Evolutionary conservation across 1,139 yeast genomes (phyloP).

Genomic region (Diutina ranongensis): DNA sequence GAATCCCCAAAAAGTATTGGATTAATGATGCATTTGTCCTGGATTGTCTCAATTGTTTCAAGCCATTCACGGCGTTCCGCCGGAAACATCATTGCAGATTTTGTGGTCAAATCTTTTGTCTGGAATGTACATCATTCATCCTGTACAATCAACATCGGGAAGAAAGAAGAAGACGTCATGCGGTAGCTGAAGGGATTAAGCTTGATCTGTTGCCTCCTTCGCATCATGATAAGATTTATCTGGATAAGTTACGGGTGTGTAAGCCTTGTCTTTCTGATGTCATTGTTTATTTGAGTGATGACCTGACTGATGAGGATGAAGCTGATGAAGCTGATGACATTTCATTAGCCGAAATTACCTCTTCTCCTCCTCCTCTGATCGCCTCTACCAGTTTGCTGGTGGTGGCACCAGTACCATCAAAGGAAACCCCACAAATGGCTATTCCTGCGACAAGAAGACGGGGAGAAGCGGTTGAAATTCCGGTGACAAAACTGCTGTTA

Average conservation of each 20-base stretch:
- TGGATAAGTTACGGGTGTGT: constrained; percentile 71
- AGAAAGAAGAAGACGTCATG: constrained; percentile 15
- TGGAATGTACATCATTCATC: constrained; percentile 70
- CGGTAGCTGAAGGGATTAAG: background rate
- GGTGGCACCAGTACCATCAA: constrained; percentile 10
- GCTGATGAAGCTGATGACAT: background rate
- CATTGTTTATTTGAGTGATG: constrained; percentile 55
- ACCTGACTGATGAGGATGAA: constrained; percentile 12
- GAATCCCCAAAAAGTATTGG: constrained; percentile 68
- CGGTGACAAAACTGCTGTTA: constrained; percentile 17
- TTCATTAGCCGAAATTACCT: no score
- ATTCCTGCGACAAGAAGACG: constrained; percentile 64
- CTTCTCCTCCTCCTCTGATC: background rate
- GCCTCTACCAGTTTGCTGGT: background rate
- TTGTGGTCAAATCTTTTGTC: constrained; percentile 92
- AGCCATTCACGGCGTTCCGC: constrained; percentile 65
- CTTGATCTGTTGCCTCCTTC: background rate
- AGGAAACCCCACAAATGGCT: constrained; percentile 69
- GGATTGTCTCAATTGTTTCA: constrained; percentile 70
- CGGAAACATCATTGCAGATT: constrained; percentile 91
- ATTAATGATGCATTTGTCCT: constrained; percentile 83
- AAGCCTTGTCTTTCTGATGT: constrained; percentile 67
- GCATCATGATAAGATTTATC: constrained; percentile 20
- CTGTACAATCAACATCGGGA: constrained; percentile 60
- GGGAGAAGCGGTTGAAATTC: constrained; percentile 72